A percentile compares a stretch with the other conserved stretches of the same genome.
These are phyloP conservation scores for Termitomyces sp. DNA, from an alignment of 768 basidiomycete species.

Conservation along the genomic window DNA sequence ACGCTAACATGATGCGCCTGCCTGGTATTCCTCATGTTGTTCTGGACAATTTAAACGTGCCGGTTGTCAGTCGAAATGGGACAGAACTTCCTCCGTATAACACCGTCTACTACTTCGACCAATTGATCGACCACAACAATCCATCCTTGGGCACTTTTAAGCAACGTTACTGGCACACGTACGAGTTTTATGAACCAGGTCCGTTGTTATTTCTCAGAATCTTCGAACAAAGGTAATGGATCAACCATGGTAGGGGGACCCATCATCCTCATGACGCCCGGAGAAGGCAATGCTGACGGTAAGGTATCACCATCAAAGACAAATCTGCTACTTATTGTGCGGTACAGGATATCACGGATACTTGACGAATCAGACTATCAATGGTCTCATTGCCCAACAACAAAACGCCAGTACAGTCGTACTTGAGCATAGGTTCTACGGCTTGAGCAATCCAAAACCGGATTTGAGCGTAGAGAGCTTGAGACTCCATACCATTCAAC, in stretches of 20 bases:
- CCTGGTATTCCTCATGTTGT: constrained; percentile 30
- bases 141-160: constrained; percentile 69
- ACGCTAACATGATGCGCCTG: constrained; percentile 35
- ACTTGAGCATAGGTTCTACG: constrained; percentile 72
- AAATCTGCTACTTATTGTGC: not conserved
- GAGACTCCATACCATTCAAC: constrained; percentile 58
- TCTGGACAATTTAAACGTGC: constrained; percentile 19
- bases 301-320: constrained; percentile 2
- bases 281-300: constrained; percentile 55
- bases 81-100: constrained; percentile 38
- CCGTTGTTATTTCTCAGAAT: not conserved
- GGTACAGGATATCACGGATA: constrained; percentile 41
- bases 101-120: constrained; percentile 50
- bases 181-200: constrained; percentile 58
- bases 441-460: constrained; percentile 63
- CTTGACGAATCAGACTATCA: constrained; percentile 58
- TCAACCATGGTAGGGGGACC: constrained; percentile 39
- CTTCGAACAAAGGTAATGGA: not conserved
- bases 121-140: constrained; percentile 47
- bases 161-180: constrained; percentile 69
- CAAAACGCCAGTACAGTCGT: constrained; percentile 58
- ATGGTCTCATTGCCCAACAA: constrained; percentile 58
- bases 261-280: constrained; percentile 60
- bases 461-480: constrained; percentile 56
- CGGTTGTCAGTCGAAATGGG: constrained; percentile 38